Base-by-base conservation (phyloP, 2,329 filamentous ascomycete genomes). In the Aspergillus awamori region DNA sequence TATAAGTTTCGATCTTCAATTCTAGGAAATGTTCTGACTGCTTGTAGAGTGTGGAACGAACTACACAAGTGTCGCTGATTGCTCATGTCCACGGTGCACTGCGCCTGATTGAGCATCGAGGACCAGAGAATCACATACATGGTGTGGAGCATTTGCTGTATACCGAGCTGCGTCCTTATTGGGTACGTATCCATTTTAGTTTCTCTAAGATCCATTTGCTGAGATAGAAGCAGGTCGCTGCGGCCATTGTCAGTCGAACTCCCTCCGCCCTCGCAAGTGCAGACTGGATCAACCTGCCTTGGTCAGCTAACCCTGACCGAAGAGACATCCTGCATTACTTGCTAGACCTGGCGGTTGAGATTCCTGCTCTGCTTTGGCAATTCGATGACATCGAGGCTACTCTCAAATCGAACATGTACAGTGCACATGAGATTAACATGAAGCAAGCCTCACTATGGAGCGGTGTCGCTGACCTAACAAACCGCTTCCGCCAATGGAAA, bases 281-380 rank as follows among this genome's bases (percentile, higher is more conserved):
- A 45, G 74, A 76, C 38, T 78, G 76, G 76, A 78, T 77, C 53
- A 75, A 69, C 7, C 65, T 78, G 15, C 76, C 76, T 0, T 78
- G 76, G 76, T 74, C 74, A 28, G 70, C 71, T 26, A 71, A 69
- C 2, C 76, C 75, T 6, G 76, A 70, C 11, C 65, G 61, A 3
- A 78, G 77, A 60, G 74, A 78, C 49, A 72, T 77, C 20, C 55
- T 77, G 11, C 74, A 78, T 52, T 69, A 77, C 59, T 63, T 78
- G 0, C 62, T 77, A 4, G 76, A 78, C 55, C 62, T 77, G 15
- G 74, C 73, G 4, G 70, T 73, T 7, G 74, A 76, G 10, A 67
- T 78, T 2, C 74, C 76, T 0, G 70, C 66, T 7, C 60, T 76
- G 2, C 58, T 77, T 13, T 67, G 64, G 3, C 68, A 74, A 57